Evolutionary conservation across 73 alveolate species (phyloP).

Genomic region (Paramecium octaurelia): DNA sequence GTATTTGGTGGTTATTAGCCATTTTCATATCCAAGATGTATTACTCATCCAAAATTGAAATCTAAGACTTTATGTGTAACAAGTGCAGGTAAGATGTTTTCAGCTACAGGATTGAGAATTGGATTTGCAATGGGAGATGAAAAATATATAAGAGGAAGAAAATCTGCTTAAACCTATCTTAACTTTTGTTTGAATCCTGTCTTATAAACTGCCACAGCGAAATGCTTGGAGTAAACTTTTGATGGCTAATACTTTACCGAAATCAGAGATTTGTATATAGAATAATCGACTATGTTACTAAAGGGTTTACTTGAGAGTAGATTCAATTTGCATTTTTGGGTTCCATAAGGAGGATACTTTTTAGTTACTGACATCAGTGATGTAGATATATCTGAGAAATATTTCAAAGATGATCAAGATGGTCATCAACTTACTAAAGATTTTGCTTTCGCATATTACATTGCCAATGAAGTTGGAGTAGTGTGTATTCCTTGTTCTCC

Average conservation of each 20-base stretch:
- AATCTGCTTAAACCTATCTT: constrained; percentile 56
- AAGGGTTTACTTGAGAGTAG: constrained; percentile 54
- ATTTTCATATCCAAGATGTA: constrained; percentile 63
- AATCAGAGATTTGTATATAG: constrained; percentile 50
- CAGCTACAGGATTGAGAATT: constrained; percentile 88
- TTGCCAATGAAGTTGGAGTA: constrained; percentile 64
- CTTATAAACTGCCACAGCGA: constrained; percentile 59
- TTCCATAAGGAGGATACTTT: constrained; percentile 77
- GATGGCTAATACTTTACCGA: background rate
- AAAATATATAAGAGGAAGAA: constrained; percentile 63
- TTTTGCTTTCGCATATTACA: constrained; percentile 72
- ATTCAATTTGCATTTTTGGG: constrained; percentile 55
- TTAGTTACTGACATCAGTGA: constrained; percentile 67
- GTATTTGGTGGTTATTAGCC: constrained; percentile 69
- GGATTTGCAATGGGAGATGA: constrained; percentile 91
- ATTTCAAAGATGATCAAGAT: constrained; percentile 52
- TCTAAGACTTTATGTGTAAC: constrained; percentile 74
- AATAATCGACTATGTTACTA: constrained; percentile 56
- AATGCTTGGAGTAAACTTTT: background rate
- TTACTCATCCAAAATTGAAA: constrained; percentile 71
- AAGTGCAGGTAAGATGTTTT: constrained; percentile 84
- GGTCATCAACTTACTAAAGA: constrained; percentile 62
- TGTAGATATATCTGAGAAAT: constrained; percentile 67
- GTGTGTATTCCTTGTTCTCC: constrained; percentile 65
- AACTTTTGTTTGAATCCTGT: constrained; percentile 60